Evolutionary conservation across 2,329 filamentous ascomycete genomes (phyloP).

Genomic region (Pseudonectria foliicola): DNA sequence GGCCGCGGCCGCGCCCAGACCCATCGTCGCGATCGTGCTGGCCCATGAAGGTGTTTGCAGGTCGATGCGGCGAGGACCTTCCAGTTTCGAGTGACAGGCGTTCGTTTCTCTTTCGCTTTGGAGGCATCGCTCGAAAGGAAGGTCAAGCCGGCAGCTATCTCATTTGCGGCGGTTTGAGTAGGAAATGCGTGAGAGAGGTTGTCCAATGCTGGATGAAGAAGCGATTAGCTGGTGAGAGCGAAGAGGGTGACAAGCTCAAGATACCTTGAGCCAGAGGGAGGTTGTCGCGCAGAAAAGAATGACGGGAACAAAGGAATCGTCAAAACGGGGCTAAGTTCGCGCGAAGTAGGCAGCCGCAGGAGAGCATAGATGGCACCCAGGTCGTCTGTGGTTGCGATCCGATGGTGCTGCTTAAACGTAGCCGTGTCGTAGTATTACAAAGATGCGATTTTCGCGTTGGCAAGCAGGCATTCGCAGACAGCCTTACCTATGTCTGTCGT

Average conservation of each 20-base stretch:
- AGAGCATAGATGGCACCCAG: too few relatives aligned
- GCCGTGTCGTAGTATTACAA: too few relatives aligned
- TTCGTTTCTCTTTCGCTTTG: slow-evolving; percentile 54
- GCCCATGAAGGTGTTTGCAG: slow-evolving; percentile 46
- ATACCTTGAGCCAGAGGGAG: too few relatives aligned
- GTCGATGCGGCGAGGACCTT: slow-evolving; percentile 57
- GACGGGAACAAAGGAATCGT: slow-evolving; percentile 14
- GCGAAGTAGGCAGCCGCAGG: too few relatives aligned
- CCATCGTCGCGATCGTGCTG: slow-evolving; percentile 52
- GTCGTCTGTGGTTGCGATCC: too few relatives aligned
- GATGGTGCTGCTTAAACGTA: too few relatives aligned
- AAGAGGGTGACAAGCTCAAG: slow-evolving; percentile 1
- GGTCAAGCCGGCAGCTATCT: slow-evolving; percentile 20
- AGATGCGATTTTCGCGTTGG: too few relatives aligned
- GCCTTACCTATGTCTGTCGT: too few relatives aligned
- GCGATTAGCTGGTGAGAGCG: slow-evolving; percentile 12
- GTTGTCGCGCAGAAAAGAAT: too few relatives aligned
- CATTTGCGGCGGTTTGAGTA: slow-evolving; percentile 23
- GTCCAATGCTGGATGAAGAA: slow-evolving; percentile 7
- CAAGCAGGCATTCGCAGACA: too few relatives aligned
- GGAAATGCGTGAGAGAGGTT: slow-evolving; percentile 2
- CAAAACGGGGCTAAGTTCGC: slow-evolving; percentile 4
- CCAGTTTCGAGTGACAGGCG: slow-evolving; percentile 40
- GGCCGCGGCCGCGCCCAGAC: slow-evolving; percentile 38
- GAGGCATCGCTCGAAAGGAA: slow-evolving; percentile 40